Conservation (phyloP, 345 rosid genomes). For the Boechera stricta region DNA sequence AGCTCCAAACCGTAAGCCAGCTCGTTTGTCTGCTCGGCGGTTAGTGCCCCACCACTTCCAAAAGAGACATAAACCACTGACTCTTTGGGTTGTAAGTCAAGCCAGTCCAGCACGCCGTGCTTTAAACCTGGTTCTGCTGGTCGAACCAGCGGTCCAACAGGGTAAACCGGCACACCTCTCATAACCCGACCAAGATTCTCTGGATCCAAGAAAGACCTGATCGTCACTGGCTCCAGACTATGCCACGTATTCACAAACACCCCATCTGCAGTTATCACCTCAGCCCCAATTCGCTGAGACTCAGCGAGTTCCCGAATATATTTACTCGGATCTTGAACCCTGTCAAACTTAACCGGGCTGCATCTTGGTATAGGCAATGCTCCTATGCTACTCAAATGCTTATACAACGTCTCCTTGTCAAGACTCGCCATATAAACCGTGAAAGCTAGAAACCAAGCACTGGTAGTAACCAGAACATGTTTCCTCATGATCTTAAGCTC, state of each 20-base stretch:
- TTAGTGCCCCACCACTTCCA: slow-evolving; percentile 54
- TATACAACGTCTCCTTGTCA: slow-evolving; percentile 40
- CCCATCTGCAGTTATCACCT: slow-evolving; percentile 49
- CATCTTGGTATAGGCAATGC: slow-evolving; percentile 59
- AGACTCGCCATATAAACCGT: slow-evolving; percentile 50
- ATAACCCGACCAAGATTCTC: slow-evolving; percentile 33
- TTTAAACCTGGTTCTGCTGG: slow-evolving; percentile 22
- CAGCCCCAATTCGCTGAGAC: slow-evolving; percentile 46
- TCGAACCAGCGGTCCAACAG: slow-evolving; percentile 51
- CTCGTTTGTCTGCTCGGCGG: slow-evolving; percentile 50
- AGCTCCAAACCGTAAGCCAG: slow-evolving; percentile 55
- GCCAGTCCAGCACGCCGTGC: slow-evolving; percentile 47
- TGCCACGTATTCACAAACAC: slow-evolving; percentile 65
- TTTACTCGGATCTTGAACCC: slow-evolving; percentile 41
- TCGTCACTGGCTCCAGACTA: slow-evolving; percentile 49
- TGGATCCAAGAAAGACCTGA: slow-evolving; percentile 33
- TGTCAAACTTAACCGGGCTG: slow-evolving; percentile 49
- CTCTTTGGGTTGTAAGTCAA: slow-evolving; percentile 49
- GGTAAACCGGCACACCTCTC: slow-evolving; percentile 46
- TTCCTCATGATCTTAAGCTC: slow-evolving; percentile 52
- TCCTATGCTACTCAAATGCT: slow-evolving; percentile 33
- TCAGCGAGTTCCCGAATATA: slow-evolving; percentile 37
- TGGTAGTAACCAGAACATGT: slow-evolving; percentile 52
- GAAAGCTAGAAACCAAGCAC: slow-evolving; percentile 68
- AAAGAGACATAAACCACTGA: slow-evolving; percentile 56